Evolutionary conservation across 108 stramenopile genomes (phyloP).

Genomic region (Nitzschia sp.): DNA sequence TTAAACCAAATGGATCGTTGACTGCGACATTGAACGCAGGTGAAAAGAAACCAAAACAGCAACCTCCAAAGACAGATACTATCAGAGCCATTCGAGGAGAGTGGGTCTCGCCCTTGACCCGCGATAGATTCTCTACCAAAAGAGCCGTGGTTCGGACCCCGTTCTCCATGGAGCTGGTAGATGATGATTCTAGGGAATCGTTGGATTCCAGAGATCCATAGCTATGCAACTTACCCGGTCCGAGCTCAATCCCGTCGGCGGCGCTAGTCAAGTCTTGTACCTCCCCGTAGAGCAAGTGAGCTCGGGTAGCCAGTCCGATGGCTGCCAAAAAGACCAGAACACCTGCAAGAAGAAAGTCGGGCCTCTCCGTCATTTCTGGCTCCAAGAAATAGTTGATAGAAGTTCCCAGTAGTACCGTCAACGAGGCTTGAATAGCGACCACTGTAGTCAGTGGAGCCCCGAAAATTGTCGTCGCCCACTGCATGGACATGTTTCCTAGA

Average conservation of each 20-base stretch:
- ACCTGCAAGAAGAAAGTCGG: conserved; percentile 27
- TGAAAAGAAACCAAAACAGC: conserved; percentile 51
- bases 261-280: not conserved
- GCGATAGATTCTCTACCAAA: not conserved
- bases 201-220: conserved; percentile 13
- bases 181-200: conserved; percentile 1
- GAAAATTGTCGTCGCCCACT: conserved; percentile 40
- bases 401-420: conserved; percentile 46
- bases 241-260: conserved; percentile 9
- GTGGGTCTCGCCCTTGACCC: not conserved
- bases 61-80: conserved; percentile 35
- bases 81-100: conserved; percentile 16
- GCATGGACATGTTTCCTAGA: conserved; percentile 36
- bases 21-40: conserved; percentile 56
- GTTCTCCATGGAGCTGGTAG: not conserved
- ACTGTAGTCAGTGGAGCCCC: conserved; percentile 36
- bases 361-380: conserved; percentile 23
- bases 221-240: not conserved
- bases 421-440: conserved; percentile 42
- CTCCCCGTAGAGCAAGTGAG: conserved; percentile 26
- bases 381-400: conserved; percentile 39
- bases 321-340: conserved; percentile 34
- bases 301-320: conserved; percentile 32
- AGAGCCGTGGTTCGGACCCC: not conserved
- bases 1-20: conserved; percentile 47